A percentile compares a stretch with the other conserved stretches of the same genome.
These are phyloP conservation scores for Fusarium musae DNA, from an alignment of 2,329 filamentous ascomycete genomes.

Conservation along the genomic window DNA sequence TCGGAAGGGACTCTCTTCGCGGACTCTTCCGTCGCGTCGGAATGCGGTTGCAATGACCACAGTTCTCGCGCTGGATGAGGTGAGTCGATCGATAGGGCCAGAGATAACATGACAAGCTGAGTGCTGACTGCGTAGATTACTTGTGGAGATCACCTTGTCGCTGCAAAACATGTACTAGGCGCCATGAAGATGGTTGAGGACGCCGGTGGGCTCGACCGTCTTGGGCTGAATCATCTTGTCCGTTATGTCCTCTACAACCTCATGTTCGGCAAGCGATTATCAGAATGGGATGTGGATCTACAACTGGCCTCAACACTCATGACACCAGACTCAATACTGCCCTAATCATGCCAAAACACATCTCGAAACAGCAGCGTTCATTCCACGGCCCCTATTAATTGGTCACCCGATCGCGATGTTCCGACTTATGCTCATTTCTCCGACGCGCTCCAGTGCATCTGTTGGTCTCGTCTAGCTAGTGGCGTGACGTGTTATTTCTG, in stretches of 20 bases:
- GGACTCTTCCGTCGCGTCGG: background rate
- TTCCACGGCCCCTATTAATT: background rate
- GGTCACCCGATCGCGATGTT: background rate
- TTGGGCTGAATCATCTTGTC: conserved; percentile 1
- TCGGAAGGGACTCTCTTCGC: background rate
- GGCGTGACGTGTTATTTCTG: background rate
- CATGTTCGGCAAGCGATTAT: conserved; percentile 8
- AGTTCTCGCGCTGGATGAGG: conserved; percentile 6
- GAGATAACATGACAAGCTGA: background rate
- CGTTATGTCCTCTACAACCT: conserved; percentile 4
- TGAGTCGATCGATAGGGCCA: background rate
- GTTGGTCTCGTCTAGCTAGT: background rate
- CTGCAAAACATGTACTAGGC: conserved; percentile 11
- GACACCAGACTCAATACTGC: conserved; percentile 3
- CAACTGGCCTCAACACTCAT: background rate
- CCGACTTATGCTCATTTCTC: background rate
- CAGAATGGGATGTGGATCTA: background rate
- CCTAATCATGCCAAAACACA: background rate
- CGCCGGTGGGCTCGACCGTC: background rate
- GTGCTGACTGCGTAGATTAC: background rate
- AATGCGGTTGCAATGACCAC: conserved; percentile 5
- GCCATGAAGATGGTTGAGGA: conserved; percentile 8
- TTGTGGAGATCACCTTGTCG: conserved; percentile 4
- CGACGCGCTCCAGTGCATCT: background rate
- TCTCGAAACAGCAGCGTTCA: background rate